A percentile compares a stretch with the other conserved stretches of the same genome.
These are phyloP conservation scores for Dothiorella sarmentorum DNA, from an alignment of 2,329 filamentous ascomycete species.

Conservation along the genomic window DNA sequence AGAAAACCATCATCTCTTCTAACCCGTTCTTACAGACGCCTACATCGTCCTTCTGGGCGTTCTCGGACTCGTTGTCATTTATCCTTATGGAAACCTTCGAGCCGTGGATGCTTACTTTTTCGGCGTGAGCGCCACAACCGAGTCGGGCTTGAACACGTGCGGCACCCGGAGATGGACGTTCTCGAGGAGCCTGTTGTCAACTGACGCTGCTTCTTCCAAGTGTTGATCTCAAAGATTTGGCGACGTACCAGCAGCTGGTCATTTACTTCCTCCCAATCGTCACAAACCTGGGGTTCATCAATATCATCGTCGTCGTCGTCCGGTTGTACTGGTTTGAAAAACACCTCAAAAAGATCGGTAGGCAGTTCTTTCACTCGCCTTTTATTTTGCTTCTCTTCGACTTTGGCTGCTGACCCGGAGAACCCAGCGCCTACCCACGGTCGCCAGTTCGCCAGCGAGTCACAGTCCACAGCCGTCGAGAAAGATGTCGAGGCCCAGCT, in stretches of 20 bases:
- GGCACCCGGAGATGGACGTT: too few species aligned
- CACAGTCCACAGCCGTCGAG: neutral
- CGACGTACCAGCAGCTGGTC: slow-evolving; percentile 51
- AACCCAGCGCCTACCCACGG: slow-evolving; percentile 25
- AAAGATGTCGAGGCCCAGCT: neutral
- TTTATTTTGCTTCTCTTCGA: too few species aligned
- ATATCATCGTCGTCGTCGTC: slow-evolving; percentile 48
- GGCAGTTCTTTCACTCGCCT: too few species aligned
- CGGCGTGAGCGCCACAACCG: slow-evolving; percentile 48
- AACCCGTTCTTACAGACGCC: slow-evolving; percentile 30
- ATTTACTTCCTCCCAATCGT: slow-evolving; percentile 51
- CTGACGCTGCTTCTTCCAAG: slow-evolving; percentile 34
- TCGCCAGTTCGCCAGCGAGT: neutral
- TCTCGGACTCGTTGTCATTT: slow-evolving; percentile 37
- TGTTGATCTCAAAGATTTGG: slow-evolving; percentile 49
- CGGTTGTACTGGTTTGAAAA: slow-evolving; percentile 51
- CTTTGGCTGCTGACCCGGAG: too few species aligned
- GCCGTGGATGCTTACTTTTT: slow-evolving; percentile 52
- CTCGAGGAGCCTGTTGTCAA: too few species aligned
- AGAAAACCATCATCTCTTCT: neutral
- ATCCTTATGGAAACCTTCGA: slow-evolving; percentile 39
- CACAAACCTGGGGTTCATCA: slow-evolving; percentile 50
- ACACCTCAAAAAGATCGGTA: slow-evolving; percentile 37
- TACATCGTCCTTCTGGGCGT: slow-evolving; percentile 40
- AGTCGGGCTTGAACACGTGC: slow-evolving; percentile 52